Evolutionary conservation across 768 basidiomycete genomes (phyloP).

Genomic region (Termitomyces sp.): DNA sequence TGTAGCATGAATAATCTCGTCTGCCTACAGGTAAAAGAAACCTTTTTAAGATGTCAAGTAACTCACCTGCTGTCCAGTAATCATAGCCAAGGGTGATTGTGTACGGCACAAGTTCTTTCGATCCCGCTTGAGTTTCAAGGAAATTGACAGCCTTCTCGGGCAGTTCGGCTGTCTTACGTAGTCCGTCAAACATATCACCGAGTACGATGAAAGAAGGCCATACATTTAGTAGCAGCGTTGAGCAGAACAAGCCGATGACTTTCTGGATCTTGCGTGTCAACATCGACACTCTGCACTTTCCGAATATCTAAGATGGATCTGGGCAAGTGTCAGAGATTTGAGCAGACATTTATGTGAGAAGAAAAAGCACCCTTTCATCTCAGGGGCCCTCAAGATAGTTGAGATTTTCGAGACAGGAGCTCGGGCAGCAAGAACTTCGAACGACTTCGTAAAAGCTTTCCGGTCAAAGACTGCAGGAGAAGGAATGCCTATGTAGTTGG

Average conservation of each 20-base stretch:
- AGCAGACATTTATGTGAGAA: too few relatives aligned
- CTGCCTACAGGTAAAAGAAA: constrained; percentile 35
- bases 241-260: constrained; percentile 62
- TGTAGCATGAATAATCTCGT: constrained; percentile 77
- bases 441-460: constrained; percentile 53
- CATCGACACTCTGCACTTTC: constrained; percentile 55
- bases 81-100: constrained; percentile 69
- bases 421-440: constrained; percentile 65
- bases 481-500: constrained; percentile 43
- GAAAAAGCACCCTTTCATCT: constrained; percentile 50
- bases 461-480: constrained; percentile 48
- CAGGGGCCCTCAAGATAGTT: constrained; percentile 46
- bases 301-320: constrained; percentile 66
- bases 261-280: constrained; percentile 41
- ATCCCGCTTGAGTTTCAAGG: constrained; percentile 41
- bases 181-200: constrained; percentile 10
- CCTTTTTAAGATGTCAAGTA: not conserved
- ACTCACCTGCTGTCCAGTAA: constrained; percentile 81
- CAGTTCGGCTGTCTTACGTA: constrained; percentile 63
- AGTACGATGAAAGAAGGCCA: constrained; percentile 13
- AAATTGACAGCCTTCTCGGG: constrained; percentile 47
- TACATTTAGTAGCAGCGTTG: constrained; percentile 55
- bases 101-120: constrained; percentile 49
- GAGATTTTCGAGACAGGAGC: constrained; percentile 53
- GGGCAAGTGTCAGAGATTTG: constrained; percentile 1